phyloP scores from a whole-genome alignment of 2,329 filamentous ascomycete genomes.

The Pestalotiopsis sp. region DNA sequence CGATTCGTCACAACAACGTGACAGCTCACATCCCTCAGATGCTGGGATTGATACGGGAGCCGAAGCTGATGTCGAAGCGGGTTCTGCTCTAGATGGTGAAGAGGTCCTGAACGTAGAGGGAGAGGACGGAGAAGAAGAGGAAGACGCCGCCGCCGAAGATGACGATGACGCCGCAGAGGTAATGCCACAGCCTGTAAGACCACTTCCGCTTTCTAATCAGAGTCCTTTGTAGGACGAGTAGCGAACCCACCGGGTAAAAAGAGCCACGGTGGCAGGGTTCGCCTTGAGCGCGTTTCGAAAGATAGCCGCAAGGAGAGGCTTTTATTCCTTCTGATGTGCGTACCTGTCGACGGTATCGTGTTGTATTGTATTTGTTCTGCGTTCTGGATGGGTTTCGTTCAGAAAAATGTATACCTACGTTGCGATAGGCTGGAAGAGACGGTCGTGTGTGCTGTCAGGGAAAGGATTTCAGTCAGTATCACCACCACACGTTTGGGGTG shows the following conservation, averaged over 20 bases:
- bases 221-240: conserved; percentile 33
- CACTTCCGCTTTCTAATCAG: conserved; percentile 25
- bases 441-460: not conserved
- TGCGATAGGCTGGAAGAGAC: not conserved
- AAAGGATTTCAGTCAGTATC: not conserved
- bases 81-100: conserved; percentile 20
- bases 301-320: conserved; percentile 18
- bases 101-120: conserved; percentile 14
- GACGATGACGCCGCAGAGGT: conserved; percentile 24
- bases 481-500: not conserved
- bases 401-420: not conserved
- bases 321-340: not conserved
- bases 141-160: conserved; percentile 15
- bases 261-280: conserved; percentile 19
- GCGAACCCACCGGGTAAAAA: conserved; percentile 13
- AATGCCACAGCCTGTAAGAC: conserved; percentile 14
- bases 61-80: conserved; percentile 24
- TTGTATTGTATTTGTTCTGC: not conserved
- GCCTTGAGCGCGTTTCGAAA: conserved; percentile 26
- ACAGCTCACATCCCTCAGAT: conserved; percentile 14
- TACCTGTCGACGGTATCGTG: not conserved
- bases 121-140: conserved; percentile 19
- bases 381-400: not conserved
- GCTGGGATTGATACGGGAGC: conserved; percentile 21
- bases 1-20: conserved; percentile 5